A percentile compares a stretch with the other conserved stretches of the same genome.
These are phyloP conservation scores for Allomyces macrogynus DNA, from an alignment of 192 early-diverging fungal species.

Conservation along the genomic window DNA sequence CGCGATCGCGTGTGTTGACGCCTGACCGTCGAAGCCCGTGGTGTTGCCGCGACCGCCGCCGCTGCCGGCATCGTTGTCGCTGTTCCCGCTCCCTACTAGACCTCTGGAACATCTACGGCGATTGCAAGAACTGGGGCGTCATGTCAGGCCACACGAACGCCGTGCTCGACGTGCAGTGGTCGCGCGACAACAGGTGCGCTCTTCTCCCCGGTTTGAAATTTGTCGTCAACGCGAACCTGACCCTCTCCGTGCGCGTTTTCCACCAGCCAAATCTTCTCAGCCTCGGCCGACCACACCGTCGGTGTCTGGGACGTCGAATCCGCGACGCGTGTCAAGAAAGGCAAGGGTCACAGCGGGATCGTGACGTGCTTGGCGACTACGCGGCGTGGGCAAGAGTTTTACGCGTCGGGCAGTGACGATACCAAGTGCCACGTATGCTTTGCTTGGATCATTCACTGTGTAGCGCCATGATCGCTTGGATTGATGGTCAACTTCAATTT, in stretches of 20 bases:
- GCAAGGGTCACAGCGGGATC: conserved; percentile 54
- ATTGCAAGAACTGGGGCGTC: conserved; percentile 68
- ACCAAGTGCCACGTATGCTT: not conserved
- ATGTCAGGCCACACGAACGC: conserved; percentile 71
- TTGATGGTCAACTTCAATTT: too few relatives aligned
- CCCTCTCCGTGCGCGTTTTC: not conserved
- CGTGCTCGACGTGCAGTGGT: conserved; percentile 80
- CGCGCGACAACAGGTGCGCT: conserved; percentile 50
- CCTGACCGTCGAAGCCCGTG: not conserved
- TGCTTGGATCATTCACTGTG: too few relatives aligned
- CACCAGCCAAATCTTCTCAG: conserved; percentile 50
- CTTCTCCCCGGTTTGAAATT: not conserved
- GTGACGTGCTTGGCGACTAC: conserved; percentile 65
- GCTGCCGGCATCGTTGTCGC: not conserved
- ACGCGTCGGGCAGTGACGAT: conserved; percentile 74
- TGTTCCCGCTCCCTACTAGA: conserved; percentile 18
- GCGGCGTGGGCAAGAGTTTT: conserved; percentile 45
- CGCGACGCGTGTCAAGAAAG: conserved; percentile 60
- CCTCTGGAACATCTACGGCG: conserved; percentile 84
- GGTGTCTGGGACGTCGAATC: conserved; percentile 66
- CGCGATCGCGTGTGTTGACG: not conserved
- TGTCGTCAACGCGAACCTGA: too few relatives aligned
- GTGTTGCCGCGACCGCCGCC: not conserved
- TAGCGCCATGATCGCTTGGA: too few relatives aligned
- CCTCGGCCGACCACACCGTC: conserved; percentile 59